These are phyloP conservation scores for Actinidia chinensis DNA, from an alignment of 179 eudicot genomes.

Conservation along the genomic window DNA sequence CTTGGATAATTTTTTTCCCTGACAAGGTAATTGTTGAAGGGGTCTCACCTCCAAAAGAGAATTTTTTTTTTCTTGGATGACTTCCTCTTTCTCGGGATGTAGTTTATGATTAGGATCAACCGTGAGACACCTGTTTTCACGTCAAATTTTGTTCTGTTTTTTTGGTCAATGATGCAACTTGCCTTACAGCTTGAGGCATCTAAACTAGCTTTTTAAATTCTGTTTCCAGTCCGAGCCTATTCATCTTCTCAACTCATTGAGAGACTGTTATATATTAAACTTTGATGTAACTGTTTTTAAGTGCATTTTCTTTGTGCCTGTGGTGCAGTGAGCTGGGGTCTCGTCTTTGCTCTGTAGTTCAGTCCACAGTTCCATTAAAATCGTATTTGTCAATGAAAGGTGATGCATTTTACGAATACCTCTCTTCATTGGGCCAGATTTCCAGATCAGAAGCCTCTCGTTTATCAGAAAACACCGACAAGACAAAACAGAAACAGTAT, in stretches of 20 bases:
- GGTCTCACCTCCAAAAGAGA: neutral
- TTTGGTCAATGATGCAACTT: neutral
- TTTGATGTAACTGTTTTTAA: neutral
- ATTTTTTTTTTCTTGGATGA: too few relatives aligned
- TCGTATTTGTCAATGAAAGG: slow-evolving; percentile 59
- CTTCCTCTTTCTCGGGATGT: too few relatives aligned
- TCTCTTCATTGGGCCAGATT: slow-evolving; percentile 74
- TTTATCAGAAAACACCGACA: slow-evolving; percentile 46
- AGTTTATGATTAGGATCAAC: too few relatives aligned
- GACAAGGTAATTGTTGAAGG: neutral
- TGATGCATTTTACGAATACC: slow-evolving; percentile 61
- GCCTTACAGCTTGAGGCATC: neutral
- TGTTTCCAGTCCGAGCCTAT: neutral
- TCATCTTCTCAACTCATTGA: neutral
- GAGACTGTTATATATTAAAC: neutral
- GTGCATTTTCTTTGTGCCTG: slow-evolving; percentile 13
- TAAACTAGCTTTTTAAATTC: neutral
- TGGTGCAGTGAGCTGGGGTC: slow-evolving; percentile 54
- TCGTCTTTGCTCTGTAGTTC: slow-evolving; percentile 42
- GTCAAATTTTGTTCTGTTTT: neutral
- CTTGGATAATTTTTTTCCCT: neutral
- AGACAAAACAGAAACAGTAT: slow-evolving; percentile 58
- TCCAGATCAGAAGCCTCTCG: slow-evolving; percentile 71
- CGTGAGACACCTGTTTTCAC: neutral
- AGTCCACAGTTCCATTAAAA: slow-evolving; percentile 58